A percentile compares a stretch with the other conserved stretches of the same genome.
Evolutionary conservation across 2,329 filamentous ascomycete species (phyloP).

Genomic region (Clarireedia monteithiana): DNA sequence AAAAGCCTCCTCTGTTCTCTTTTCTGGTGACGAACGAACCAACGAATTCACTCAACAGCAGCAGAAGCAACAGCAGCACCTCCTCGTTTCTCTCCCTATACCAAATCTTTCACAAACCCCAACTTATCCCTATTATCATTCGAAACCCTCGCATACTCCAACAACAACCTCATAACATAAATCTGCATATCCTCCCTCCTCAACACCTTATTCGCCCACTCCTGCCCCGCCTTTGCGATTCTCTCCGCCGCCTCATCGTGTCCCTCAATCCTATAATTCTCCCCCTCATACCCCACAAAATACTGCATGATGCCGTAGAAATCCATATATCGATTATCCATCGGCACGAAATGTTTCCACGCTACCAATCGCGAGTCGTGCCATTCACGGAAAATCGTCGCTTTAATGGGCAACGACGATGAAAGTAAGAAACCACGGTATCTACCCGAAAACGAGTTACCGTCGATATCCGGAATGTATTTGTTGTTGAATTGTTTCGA

Average conservation of each 20-base stretch:
- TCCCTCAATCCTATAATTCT: conserved; percentile 21
- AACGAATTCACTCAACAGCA: no score
- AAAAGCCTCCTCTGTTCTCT: no score
- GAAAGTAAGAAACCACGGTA: conserved; percentile 63
- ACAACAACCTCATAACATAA: conserved; percentile 55
- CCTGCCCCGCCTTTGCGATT: conserved; percentile 58
- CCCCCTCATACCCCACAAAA: conserved; percentile 56
- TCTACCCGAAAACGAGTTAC: conserved; percentile 62
- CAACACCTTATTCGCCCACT: conserved; percentile 66
- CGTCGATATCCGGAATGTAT: conserved; percentile 71
- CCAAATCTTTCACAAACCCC: conserved; percentile 27
- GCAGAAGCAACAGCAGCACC: no score
- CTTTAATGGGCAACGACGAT: conserved; percentile 66
- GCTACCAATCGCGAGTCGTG: conserved; percentile 66
- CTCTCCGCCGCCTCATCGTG: conserved; percentile 49
- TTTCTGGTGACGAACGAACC: no score
- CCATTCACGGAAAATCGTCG: conserved; percentile 74
- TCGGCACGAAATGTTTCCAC: conserved; percentile 78
- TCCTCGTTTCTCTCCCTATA: background rate
- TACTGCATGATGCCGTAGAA: conserved; percentile 69
- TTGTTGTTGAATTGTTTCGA: conserved; percentile 52
- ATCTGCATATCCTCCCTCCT: conserved; percentile 61
- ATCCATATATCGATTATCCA: conserved; percentile 68
- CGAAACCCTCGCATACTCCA: conserved; percentile 47
- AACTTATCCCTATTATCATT: conserved; percentile 30